A percentile compares a stretch with the other conserved stretches of the same genome.
Evolutionary conservation across 106 monocot genomes (phyloP).

Genomic region (Apostasia shenzhenica): DNA sequence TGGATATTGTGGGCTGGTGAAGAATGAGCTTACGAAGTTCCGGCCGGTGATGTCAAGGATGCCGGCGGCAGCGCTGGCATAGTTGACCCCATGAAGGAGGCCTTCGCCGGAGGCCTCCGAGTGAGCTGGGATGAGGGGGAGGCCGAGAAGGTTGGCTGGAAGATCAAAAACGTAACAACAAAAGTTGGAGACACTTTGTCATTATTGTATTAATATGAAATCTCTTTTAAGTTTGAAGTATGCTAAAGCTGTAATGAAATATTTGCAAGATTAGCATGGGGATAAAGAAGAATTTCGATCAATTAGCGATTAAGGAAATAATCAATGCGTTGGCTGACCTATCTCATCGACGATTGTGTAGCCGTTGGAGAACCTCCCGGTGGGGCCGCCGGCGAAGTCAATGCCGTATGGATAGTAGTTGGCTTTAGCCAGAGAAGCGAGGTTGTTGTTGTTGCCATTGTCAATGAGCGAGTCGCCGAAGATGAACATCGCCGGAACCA

Average conservation of each 20-base stretch:
- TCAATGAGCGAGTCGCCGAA: constrained; percentile 96
- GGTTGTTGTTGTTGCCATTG: constrained; percentile 79
- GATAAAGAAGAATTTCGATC: no score
- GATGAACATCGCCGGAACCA: constrained; percentile 88
- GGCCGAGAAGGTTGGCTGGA: constrained; percentile 76
- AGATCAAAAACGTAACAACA: neutral
- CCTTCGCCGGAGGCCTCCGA: constrained; percentile 41
- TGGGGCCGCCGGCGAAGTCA: constrained; percentile 79
- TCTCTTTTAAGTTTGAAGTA: neutral
- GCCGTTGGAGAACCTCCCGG: constrained; percentile 94
- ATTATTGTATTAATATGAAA: no score
- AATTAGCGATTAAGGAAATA: no score
- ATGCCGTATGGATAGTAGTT: constrained; percentile 96
- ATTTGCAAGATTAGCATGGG: no score
- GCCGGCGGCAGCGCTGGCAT: constrained; percentile 84
- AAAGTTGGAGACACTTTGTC: neutral
- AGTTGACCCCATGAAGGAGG: constrained; percentile 76
- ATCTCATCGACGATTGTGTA: constrained; percentile 85
- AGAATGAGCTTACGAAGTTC: constrained; percentile 50
- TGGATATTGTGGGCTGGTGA: no score
- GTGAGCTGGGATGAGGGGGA: constrained; percentile 77
- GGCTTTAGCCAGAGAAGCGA: constrained; percentile 80
- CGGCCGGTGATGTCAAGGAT: constrained; percentile 83
- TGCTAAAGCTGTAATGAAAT: no score
- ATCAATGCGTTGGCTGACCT: constrained; percentile 14